Conservation (phyloP, 345 rosid genomes). For the Eucalyptus camaldulensis region DNA sequence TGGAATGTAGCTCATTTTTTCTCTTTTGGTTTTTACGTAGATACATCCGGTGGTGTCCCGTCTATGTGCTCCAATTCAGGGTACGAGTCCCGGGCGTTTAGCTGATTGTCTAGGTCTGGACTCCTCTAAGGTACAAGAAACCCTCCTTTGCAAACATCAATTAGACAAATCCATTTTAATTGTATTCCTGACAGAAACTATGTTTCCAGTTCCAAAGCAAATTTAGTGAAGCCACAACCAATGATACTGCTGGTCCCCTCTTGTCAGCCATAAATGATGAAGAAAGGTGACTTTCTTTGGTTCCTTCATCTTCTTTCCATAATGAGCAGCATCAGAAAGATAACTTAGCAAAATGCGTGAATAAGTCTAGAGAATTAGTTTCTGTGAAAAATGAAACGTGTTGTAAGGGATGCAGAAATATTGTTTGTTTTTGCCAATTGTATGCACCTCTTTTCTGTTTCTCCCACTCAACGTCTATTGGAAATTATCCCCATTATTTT, state of each 20-base stretch:
- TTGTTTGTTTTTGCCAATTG: not conserved
- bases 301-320: not conserved
- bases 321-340: not conserved
- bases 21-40: conserved; percentile 5
- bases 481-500: not conserved
- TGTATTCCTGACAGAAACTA: not conserved
- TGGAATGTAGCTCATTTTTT: not conserved
- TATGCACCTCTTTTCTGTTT: not conserved
- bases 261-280: conserved; percentile 55
- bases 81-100: conserved; percentile 86
- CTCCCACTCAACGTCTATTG: not conserved
- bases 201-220: conserved; percentile 54
- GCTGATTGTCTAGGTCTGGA: conserved; percentile 98
- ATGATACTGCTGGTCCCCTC: conserved; percentile 43
- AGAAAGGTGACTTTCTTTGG: conserved; percentile 46
- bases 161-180: not conserved
- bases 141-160: not conserved
- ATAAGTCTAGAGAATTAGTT: not conserved
- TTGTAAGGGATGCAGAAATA: not conserved
- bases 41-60: conserved; percentile 98
- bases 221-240: conserved; percentile 29
- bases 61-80: conserved; percentile 90
- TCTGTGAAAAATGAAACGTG: not conserved
- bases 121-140: conserved; percentile 66
- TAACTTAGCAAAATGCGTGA: not conserved